Evolutionary conservation across 2,329 filamentous ascomycete genomes (phyloP), one percentile per base, ranked within the genome.

Genomic region (Paradendryphiella salina): DNA sequence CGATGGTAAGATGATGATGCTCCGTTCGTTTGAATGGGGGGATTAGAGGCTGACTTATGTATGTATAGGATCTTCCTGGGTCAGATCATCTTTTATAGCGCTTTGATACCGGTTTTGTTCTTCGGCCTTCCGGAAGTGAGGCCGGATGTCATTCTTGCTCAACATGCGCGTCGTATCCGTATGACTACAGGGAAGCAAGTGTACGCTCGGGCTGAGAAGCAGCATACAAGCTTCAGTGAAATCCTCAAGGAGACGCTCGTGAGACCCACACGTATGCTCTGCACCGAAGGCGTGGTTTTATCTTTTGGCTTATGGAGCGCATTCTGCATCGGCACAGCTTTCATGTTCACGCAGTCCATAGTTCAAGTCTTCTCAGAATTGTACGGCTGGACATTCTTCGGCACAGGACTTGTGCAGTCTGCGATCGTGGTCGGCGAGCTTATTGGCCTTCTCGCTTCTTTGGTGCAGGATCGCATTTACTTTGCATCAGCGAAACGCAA

Each of bases 221-320:
- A 69, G 6, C 52, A 65, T 52, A 61, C 64, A 4, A 65, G 63
- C n/a, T 46, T 77, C 5, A 45, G 44, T 2, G 59, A 61, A 1
- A 65, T 73, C 6, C 54, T 79, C 9, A 58, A 57, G 17, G 67
- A 67, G 32, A 76, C 75, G 0, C 71, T 77, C 31, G 64, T 68
- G 32, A 64, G 69, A 1, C 70, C 70, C 6, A 60, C 67, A 0
- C 70, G 71, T 31, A 75, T 80, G 60, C 72, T 80, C 4, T 71
- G 67, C 56, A 81, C 79, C 1, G 79, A 82, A 64, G 75, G 75
- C 3, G 78, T 82, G 0, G 74, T 81, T 2, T 71, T 79, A 34
- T 73, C 72, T 38, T 74, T 76, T 38, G 79, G 77, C 1, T 50
- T 81, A 14, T 80, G 77, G 77, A 78, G 76, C 6, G 74, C 75